Conservation (phyloP, 2,329 filamentous ascomycete species). For the Ophiosphaerella herpotricha region DNA sequence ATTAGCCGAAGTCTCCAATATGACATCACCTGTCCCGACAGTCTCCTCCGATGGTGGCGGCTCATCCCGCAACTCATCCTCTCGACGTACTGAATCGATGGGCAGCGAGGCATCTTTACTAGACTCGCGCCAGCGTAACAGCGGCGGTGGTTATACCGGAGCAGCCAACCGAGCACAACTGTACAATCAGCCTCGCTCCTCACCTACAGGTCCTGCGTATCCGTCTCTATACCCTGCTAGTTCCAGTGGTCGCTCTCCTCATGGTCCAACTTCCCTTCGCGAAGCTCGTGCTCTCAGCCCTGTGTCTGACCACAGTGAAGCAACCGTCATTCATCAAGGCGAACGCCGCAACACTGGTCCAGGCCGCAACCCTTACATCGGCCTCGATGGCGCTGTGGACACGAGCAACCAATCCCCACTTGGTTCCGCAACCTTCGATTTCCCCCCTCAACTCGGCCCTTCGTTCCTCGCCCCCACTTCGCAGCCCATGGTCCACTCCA, state of each 20-base stretch:
- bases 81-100: constrained; percentile 50
- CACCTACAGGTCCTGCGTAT: constrained; percentile 29
- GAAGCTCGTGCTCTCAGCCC: constrained; percentile 33
- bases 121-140: constrained; percentile 58
- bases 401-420: constrained; percentile 22
- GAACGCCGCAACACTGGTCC: constrained; percentile 29
- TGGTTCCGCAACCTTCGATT: constrained; percentile 23
- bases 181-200: constrained; percentile 37
- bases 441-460: constrained; percentile 32
- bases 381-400: constrained; percentile 36
- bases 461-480: constrained; percentile 31
- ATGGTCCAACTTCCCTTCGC: constrained; percentile 21
- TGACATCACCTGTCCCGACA: constrained; percentile 59
- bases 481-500: constrained; percentile 20
- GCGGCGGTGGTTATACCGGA: constrained; percentile 65
- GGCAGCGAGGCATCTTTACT: constrained; percentile 44
- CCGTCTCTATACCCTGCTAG: constrained; percentile 25
- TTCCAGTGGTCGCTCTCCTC: constrained; percentile 19
- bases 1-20: constrained; percentile 64
- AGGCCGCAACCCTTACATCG: constrained; percentile 27
- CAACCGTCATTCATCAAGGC: constrained; percentile 23
- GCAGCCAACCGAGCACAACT: constrained; percentile 28
- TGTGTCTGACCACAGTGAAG: constrained; percentile 35
- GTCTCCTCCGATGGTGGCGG: constrained; percentile 46
- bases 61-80: constrained; percentile 49